phyloP scores from a whole-genome alignment of 495 filamentous ascomycete species.

The Chlorociboria aeruginascens region DNA sequence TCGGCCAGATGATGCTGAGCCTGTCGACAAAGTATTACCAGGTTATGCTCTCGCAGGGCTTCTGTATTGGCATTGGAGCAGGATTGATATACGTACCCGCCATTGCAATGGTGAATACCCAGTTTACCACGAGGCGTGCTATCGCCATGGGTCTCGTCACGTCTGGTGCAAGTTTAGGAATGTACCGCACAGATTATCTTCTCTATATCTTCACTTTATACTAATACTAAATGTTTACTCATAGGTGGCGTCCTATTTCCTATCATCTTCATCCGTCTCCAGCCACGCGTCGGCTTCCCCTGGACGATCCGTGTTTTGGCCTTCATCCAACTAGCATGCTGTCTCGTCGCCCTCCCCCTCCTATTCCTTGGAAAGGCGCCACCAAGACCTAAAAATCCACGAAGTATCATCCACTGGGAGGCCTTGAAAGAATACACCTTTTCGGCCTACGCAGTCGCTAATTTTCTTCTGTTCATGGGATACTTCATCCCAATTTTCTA shows the following conservation, averaged over 20 bases:
- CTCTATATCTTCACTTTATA: too few relatives aligned
- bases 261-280: slow-evolving; percentile 55
- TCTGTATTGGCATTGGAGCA: slow-evolving; percentile 55
- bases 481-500: slow-evolving; percentile 47
- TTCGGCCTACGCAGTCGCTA: slow-evolving; percentile 49
- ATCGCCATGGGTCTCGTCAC: slow-evolving; percentile 43
- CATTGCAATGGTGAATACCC: slow-evolving; percentile 45
- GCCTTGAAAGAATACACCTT: slow-evolving; percentile 58
- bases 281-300: slow-evolving; percentile 51
- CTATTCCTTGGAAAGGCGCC: slow-evolving; percentile 30
- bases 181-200: too few relatives aligned
- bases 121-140: slow-evolving; percentile 50
- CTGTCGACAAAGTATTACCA: slow-evolving; percentile 55
- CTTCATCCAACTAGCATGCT: slow-evolving; percentile 52
- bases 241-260: slow-evolving; percentile 61
- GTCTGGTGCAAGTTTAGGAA: slow-evolving; percentile 18
- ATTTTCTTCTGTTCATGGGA: slow-evolving; percentile 41
- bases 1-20: slow-evolving; percentile 58
- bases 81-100: neutral
- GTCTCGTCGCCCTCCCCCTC: neutral
- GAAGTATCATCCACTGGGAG: slow-evolving; percentile 49
- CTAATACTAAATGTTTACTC: too few relatives aligned
- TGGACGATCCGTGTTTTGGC: slow-evolving; percentile 69
- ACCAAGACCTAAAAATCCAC: slow-evolving; percentile 47
- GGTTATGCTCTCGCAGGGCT: slow-evolving; percentile 59